These are phyloP conservation scores for Diaporthe longicolla DNA, from an alignment of 2,329 filamentous ascomycete genomes.

Conservation along the genomic window DNA sequence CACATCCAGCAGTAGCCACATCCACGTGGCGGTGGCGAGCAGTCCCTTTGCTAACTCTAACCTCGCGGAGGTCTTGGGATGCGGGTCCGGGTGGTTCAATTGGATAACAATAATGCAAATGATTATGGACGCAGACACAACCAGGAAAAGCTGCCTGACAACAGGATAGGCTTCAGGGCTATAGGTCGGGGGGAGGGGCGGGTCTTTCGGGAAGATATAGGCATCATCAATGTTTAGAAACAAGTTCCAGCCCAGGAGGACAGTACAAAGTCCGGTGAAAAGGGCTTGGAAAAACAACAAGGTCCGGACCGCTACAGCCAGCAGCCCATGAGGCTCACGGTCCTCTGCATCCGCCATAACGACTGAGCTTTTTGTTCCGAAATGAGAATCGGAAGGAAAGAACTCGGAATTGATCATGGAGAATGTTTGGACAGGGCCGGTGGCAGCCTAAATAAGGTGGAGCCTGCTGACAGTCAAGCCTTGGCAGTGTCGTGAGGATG, in stretches of 20 bases:
- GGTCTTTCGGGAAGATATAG: neutral
- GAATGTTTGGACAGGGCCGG: neutral
- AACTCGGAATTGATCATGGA: neutral
- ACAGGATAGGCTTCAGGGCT: neutral
- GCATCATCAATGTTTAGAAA: neutral
- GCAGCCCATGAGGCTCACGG: neutral
- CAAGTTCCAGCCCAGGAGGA: neutral
- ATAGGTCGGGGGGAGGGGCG: neutral
- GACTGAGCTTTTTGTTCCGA: neutral
- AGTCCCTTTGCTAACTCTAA: neutral
- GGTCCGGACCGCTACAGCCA: neutral
- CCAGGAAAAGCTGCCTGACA: neutral
- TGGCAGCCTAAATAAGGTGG: slow-evolving; percentile 1
- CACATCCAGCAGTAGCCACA: neutral
- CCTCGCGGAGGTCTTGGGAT: neutral
- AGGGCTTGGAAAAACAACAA: neutral
- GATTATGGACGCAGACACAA: neutral
- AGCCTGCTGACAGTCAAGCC: neutral
- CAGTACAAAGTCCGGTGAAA: neutral
- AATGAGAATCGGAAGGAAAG: neutral
- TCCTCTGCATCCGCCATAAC: neutral
- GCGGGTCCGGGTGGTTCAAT: neutral
- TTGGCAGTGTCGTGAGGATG: neutral
- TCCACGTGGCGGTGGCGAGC: neutral
- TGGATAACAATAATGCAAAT: neutral